Evolutionary conservation across 768 basidiomycete genomes (phyloP).

Genomic region (Boletus eberwhitei): DNA sequence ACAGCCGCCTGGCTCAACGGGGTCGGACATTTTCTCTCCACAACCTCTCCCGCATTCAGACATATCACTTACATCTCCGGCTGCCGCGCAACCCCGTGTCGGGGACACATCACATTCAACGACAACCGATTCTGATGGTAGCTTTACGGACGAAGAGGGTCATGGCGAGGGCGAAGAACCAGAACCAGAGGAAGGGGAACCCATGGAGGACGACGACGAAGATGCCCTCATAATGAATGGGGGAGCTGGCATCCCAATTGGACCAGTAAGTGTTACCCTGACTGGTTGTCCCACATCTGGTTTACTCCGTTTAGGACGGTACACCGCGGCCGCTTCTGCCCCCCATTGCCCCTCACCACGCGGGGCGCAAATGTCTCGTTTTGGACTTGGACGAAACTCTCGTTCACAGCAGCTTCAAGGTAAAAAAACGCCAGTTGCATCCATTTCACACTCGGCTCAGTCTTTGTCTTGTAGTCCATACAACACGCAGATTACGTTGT

Average conservation of each 20-base stretch:
- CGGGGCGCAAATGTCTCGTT: slow-evolving; percentile 91
- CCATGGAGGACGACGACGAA: slow-evolving; percentile 80
- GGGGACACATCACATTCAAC: slow-evolving; percentile 32
- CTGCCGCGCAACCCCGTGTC: slow-evolving; percentile 27
- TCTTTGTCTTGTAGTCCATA: slow-evolving; percentile 61
- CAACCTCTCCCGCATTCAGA: slow-evolving; percentile 25
- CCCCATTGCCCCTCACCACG: slow-evolving; percentile 73
- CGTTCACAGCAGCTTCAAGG: slow-evolving; percentile 98
- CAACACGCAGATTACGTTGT: slow-evolving; percentile 96
- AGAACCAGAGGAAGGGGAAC: slow-evolving; percentile 55
- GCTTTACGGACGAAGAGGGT: slow-evolving; percentile 60
- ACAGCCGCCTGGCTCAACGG: slow-evolving; percentile 84
- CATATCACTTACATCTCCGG: slow-evolving; percentile 18
- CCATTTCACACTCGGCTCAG: slow-evolving; percentile 9
- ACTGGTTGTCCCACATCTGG: background rate
- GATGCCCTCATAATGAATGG: slow-evolving; percentile 85
- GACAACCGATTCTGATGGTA: slow-evolving; percentile 34
- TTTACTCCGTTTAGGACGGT: slow-evolving; percentile 62
- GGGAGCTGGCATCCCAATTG: slow-evolving; percentile 92
- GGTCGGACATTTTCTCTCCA: slow-evolving; percentile 33
- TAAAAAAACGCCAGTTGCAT: slow-evolving; percentile 31
- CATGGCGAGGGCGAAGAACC: slow-evolving; percentile 70
- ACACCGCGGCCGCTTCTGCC: slow-evolving; percentile 83
- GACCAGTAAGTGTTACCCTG: slow-evolving; percentile 61
- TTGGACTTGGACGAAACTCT: slow-evolving; percentile 97